Conservation (phyloP, 192 early-diverging fungal genomes). For the Backusella sp. region DNA sequence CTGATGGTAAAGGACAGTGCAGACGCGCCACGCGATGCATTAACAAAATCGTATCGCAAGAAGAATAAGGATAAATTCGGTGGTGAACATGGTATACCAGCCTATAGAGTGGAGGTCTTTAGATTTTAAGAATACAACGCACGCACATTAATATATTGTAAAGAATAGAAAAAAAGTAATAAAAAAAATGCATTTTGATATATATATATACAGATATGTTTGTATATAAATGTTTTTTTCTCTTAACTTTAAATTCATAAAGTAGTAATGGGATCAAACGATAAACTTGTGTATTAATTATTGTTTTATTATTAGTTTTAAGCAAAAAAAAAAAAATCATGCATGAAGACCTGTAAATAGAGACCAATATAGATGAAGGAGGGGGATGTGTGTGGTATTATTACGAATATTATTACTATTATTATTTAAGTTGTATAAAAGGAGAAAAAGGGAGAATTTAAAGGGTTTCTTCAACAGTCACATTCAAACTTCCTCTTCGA, state of each 20-base stretch:
- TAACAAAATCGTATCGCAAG: conserved; percentile 18
- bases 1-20: background rate
- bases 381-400: background rate
- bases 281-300: background rate
- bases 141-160: background rate
- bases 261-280: background rate
- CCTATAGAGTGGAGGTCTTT: conserved; percentile 51
- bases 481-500: conserved; percentile 13
- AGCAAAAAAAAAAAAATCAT: background rate
- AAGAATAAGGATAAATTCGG: conserved; percentile 44
- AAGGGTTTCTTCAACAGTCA: background rate
- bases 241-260: background rate
- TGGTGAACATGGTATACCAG: conserved; percentile 44
- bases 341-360: background rate
- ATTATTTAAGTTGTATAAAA: background rate
- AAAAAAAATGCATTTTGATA: background rate
- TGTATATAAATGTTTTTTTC: background rate
- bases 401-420: background rate
- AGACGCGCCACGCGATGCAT: conserved; percentile 20
- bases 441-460: background rate
- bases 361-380: background rate
- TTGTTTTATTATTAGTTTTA: background rate
- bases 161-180: background rate
- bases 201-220: background rate
- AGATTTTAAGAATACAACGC: conserved; percentile 34